Percentiles rank a stretch among this genome's conserved stretches.
Conservation (phyloP, 2,329 filamentous ascomycete genomes). For the Teratosphaeria epicoccoides region DNA sequence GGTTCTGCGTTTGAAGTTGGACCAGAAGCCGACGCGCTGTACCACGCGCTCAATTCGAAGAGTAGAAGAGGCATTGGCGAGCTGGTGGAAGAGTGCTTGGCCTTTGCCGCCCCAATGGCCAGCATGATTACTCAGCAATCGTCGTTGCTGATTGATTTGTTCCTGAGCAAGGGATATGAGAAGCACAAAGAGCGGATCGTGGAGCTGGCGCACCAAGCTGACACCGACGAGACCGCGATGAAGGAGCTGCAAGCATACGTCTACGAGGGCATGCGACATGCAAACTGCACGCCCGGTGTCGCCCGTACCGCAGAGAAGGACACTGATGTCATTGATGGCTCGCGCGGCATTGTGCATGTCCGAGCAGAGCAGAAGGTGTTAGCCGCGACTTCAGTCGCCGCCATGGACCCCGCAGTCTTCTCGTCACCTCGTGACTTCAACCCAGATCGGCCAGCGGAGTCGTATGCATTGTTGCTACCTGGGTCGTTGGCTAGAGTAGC, state of each 20-base stretch:
- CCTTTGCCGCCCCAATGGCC: conserved; percentile 40
- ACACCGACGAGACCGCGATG: conserved; percentile 24
- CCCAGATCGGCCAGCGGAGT: conserved; percentile 31
- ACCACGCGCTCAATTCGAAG: conserved; percentile 38
- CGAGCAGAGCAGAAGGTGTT: conserved; percentile 35
- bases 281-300: conserved; percentile 42
- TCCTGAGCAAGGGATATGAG: conserved; percentile 40
- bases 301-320: conserved; percentile 40
- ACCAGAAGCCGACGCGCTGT: conserved; percentile 41
- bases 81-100: conserved; percentile 41
- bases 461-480: conserved; percentile 31
- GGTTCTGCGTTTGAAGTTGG: conserved; percentile 40
- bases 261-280: conserved; percentile 45
- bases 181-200: conserved; percentile 42
- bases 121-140: conserved; percentile 44
- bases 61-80: conserved; percentile 37
- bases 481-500: conserved; percentile 32
- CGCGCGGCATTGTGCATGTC: conserved; percentile 37
- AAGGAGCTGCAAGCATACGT: conserved; percentile 44
- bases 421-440: conserved; percentile 33
- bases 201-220: conserved; percentile 37
- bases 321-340: conserved; percentile 35
- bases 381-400: conserved; percentile 34
- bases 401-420: conserved; percentile 32
- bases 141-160: conserved; percentile 43